Evolutionary conservation across 2,329 filamentous ascomycete species (phyloP).

Genomic region (Pseudogymnoascus sp.): DNA sequence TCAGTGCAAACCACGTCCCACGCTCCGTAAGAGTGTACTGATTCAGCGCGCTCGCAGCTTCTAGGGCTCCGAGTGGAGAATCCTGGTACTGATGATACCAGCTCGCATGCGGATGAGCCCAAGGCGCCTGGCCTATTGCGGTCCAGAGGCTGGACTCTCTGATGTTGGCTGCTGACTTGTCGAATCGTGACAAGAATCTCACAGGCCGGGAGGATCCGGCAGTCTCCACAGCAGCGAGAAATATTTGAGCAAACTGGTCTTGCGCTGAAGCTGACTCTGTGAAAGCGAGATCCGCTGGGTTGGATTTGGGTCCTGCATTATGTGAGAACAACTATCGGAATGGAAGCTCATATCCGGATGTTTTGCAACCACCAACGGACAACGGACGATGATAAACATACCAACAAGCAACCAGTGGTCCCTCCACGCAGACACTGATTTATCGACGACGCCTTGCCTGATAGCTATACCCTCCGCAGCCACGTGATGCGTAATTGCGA

Average conservation of each 20-base stretch:
- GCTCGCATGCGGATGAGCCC: constrained; percentile 35
- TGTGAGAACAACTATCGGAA: background rate
- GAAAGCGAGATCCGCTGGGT: constrained; percentile 29
- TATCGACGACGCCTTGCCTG: constrained; percentile 29
- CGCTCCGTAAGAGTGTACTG: constrained; percentile 41
- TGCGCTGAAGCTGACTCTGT: constrained; percentile 22
- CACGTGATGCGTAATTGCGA: constrained; percentile 38
- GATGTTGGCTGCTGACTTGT: constrained; percentile 42
- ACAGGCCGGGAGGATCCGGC: constrained; percentile 27
- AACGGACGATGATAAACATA: constrained; percentile 15
- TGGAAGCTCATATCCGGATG: background rate
- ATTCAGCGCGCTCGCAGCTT: constrained; percentile 31
- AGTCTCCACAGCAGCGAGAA: constrained; percentile 30
- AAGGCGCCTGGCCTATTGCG: constrained; percentile 38
- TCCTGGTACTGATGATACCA: constrained; percentile 41
- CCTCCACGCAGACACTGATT: constrained; percentile 36
- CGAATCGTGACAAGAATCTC: constrained; percentile 37
- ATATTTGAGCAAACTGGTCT: constrained; percentile 28
- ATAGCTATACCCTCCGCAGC: constrained; percentile 37
- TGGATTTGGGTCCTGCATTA: constrained; percentile 21
- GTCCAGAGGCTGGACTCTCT: constrained; percentile 39
- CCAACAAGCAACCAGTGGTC: constrained; percentile 40
- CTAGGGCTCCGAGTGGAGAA: constrained; percentile 38
- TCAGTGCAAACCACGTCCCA: constrained; percentile 36
- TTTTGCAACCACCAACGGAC: background rate